Percentiles rank a stretch among this genome's conserved stretches.
Evolutionary conservation across 2,329 filamentous ascomycete species (phyloP).

Genomic region (Sphaerostilbella broomeana): DNA sequence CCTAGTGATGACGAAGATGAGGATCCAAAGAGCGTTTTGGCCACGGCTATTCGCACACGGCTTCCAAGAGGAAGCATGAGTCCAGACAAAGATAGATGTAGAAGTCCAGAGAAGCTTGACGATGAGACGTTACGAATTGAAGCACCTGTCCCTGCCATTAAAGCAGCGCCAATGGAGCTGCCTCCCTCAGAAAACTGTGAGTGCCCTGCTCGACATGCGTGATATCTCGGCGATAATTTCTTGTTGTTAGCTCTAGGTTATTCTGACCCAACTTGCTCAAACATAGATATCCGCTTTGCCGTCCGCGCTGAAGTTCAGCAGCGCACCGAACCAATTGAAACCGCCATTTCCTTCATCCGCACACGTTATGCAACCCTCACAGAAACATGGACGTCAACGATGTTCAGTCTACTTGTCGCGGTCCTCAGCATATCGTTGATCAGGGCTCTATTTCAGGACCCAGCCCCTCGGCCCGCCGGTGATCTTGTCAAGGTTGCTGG

Average conservation of each 20-base stretch:
- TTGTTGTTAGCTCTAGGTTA: neutral
- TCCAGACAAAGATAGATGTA: conserved; percentile 43
- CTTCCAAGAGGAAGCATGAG: conserved; percentile 50
- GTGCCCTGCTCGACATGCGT: conserved; percentile 23
- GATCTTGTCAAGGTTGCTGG: conserved; percentile 88
- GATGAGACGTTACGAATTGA: conserved; percentile 34
- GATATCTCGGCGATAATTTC: neutral
- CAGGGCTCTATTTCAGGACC: conserved; percentile 63
- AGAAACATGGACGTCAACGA: conserved; percentile 61
- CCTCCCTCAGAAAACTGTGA: conserved; percentile 44
- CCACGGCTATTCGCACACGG: conserved; percentile 47
- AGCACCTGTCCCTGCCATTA: conserved; percentile 19
- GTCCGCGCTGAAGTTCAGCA: conserved; percentile 84
- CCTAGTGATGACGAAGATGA: conserved; percentile 27
- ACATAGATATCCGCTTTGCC: conserved; percentile 76
- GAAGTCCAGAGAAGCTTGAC: conserved; percentile 41
- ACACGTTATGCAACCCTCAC: conserved; percentile 55
- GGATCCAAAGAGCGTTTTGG: conserved; percentile 33
- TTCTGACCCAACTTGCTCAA: neutral
- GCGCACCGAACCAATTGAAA: conserved; percentile 75
- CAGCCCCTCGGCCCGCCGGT: conserved; percentile 35
- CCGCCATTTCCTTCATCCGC: conserved; percentile 58
- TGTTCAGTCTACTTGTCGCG: conserved; percentile 54
- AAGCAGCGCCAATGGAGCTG: conserved; percentile 17
- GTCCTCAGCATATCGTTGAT: conserved; percentile 60